A percentile compares a stretch with the other conserved stretches of the same genome.
phyloP scores from a whole-genome alignment of 2,329 filamentous ascomycete species.

The Ophiostoma ulmi region DNA sequence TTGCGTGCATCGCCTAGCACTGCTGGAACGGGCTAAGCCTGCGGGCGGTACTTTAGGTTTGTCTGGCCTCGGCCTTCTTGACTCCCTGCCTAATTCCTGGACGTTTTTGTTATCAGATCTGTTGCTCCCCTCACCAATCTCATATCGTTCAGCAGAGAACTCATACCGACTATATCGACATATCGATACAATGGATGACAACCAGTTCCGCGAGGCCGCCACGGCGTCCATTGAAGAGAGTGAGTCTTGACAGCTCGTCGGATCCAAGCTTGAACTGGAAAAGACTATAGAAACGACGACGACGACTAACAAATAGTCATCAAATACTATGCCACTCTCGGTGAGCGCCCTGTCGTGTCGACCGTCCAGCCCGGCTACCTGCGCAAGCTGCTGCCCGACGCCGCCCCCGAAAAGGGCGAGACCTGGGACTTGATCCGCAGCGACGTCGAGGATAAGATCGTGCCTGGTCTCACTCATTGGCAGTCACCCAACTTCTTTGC shows the following conservation, averaged over 20 bases:
- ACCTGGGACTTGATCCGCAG: slow-evolving; percentile 73
- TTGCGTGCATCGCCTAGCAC: not conserved
- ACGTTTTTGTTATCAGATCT: not conserved
- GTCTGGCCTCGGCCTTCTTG: not conserved
- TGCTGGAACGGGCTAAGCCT: not conserved
- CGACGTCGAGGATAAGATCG: slow-evolving; percentile 79
- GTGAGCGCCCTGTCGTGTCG: slow-evolving; percentile 66
- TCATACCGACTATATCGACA: not conserved
- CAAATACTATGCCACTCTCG: slow-evolving; percentile 73
- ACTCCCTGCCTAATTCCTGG: not conserved
- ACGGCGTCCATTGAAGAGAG: slow-evolving; percentile 77
- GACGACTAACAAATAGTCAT: slow-evolving; percentile 54
- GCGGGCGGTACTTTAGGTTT: not conserved
- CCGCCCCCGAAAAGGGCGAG: slow-evolving; percentile 61
- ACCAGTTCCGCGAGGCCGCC: slow-evolving; percentile 64
- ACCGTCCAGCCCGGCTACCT: slow-evolving; percentile 82
- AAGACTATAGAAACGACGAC: not conserved
- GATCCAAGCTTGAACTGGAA: too few relatives aligned
- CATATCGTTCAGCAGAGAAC: not conserved
- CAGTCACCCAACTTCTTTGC: slow-evolving; percentile 93
- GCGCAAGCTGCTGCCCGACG: slow-evolving; percentile 65
- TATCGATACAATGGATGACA: slow-evolving; percentile 11
- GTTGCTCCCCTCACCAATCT: not conserved
- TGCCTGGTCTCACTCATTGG: slow-evolving; percentile 91
- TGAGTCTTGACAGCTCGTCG: slow-evolving; percentile 41